phyloP scores from a whole-genome alignment of 2,329 filamentous ascomycete species.

The Aspergillus ochraceoroseus region DNA sequence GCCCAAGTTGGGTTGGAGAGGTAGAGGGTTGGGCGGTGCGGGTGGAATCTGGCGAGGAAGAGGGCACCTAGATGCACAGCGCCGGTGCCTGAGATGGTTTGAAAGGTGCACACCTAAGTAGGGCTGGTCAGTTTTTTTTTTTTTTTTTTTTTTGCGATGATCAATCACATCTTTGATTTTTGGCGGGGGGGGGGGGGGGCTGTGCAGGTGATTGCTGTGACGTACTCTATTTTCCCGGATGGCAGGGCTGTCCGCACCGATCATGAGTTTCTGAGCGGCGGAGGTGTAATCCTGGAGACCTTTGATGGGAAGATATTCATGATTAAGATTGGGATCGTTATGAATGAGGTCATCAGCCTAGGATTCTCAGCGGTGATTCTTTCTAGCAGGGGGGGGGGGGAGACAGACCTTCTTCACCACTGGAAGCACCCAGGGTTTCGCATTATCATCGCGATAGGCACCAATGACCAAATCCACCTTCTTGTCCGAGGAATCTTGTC shows the following conservation, averaged over 20 bases:
- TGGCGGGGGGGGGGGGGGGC: too few species aligned
- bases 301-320: constrained; percentile 97
- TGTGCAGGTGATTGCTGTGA: not conserved
- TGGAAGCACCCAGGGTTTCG: constrained; percentile 94
- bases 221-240: constrained; percentile 72
- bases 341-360: constrained; percentile 88
- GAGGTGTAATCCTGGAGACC: constrained; percentile 79
- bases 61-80: constrained; percentile 89
- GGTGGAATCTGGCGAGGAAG: constrained; percentile 91
- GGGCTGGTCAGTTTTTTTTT: constrained; percentile 1
- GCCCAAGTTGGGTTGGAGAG: constrained; percentile 95
- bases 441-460: constrained; percentile 89
- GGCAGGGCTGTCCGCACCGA: constrained; percentile 74
- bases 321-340: constrained; percentile 84
- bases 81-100: constrained; percentile 96
- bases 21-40: constrained; percentile 65
- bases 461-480: constrained; percentile 96
- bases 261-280: constrained; percentile 84
- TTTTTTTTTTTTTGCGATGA: too few species aligned
- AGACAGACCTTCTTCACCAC: constrained; percentile 81
- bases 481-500: constrained; percentile 65
- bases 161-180: too few species aligned
- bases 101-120: constrained; percentile 62
- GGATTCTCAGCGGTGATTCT: constrained; percentile 2
- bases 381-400: too few species aligned